Conservation (phyloP, 106 monocot genomes). For the Alisma plantagoaquatica region DNA sequence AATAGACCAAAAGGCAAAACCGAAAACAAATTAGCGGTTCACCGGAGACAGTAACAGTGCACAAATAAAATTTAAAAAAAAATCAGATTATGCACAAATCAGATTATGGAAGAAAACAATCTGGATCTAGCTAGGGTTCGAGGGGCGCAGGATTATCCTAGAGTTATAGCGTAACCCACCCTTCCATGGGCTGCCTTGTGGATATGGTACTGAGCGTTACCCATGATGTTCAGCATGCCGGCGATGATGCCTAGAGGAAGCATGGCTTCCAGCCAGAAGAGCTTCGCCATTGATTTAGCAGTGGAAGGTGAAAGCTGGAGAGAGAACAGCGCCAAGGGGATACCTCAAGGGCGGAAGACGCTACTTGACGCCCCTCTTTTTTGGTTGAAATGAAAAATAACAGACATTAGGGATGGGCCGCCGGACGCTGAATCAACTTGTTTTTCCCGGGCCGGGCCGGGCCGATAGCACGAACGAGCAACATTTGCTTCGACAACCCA, state of each 20-base stretch:
- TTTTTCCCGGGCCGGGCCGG: too few relatives aligned
- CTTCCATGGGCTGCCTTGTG: slow-evolving; percentile 85
- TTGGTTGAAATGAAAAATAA: too few relatives aligned
- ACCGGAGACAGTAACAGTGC: not conserved
- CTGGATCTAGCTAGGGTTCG: too few relatives aligned
- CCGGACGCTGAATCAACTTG: too few relatives aligned
- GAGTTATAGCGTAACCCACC: slow-evolving; percentile 21
- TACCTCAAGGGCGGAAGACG: too few relatives aligned
- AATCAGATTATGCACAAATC: not conserved
- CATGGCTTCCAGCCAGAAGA: slow-evolving; percentile 65
- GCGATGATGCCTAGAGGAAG: slow-evolving; percentile 99
- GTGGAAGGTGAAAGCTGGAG: not conserved
- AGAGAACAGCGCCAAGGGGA: too few relatives aligned
- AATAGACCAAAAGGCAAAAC: not conserved
- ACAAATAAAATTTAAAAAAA: not conserved
- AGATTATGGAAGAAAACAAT: too few relatives aligned
- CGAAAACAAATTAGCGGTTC: not conserved
- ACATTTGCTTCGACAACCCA: too few relatives aligned
- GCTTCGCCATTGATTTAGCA: slow-evolving; percentile 34
- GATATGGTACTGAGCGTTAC: slow-evolving; percentile 92
- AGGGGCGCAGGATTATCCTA: not conserved
- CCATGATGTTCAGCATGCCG: slow-evolving; percentile 86
- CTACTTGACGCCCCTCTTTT: too few relatives aligned
- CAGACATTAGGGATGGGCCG: too few relatives aligned
- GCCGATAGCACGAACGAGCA: too few relatives aligned